Base-by-base conservation (phyloP, 208 protist genomes). In the Trypanosoma rangeli region DNA sequence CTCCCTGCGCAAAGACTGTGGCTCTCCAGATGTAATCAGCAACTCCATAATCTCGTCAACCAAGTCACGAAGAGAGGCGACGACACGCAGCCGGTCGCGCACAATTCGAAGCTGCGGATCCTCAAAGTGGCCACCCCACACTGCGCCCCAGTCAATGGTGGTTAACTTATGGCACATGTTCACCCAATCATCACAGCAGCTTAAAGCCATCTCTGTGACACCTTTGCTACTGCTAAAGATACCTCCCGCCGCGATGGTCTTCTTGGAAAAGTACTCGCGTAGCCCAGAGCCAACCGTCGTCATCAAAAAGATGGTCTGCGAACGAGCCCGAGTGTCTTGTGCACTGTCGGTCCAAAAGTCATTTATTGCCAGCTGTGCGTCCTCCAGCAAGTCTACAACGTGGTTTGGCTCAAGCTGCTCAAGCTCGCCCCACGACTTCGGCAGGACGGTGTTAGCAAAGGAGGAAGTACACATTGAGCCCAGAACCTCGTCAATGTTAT, bases 311-410 rank as follows among this genome's bases (percentile, higher is more conserved):
- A 82, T 79, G 13, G 74, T 67, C 42, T 94, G 77, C 15, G 86
- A 76, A 44, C 81, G 80, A 13, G 86, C 77, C 66, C 89, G 86
- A 48, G 84, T 73, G 68, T 95, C 88, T 74, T 95, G 87, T 24
- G 83, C 79, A 79, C 86, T 92, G 70, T 90, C 89, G 52, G 75
- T 83, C 88, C 89, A 97, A 78, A 90, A 94, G 28, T 94, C 89
- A 52, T 67, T 84, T 70, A 97, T 93, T 49, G 80, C 49, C 44
- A 92, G 49, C 67, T 94, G 81, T 29, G 83, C 75, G 13, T 94
- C 89, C 65, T 97, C 92, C 5, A 97, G 74, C 13, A 93, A 44
- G 53, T 94, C 89, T 16, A 73, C 69, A 0, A 97, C 57, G 57
- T 90, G 78, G 35, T 76, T 61, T 0, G 84, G 83, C 65, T 83